Conservation (phyloP, 1,139 yeast species). For the Pichia sp. region DNA sequence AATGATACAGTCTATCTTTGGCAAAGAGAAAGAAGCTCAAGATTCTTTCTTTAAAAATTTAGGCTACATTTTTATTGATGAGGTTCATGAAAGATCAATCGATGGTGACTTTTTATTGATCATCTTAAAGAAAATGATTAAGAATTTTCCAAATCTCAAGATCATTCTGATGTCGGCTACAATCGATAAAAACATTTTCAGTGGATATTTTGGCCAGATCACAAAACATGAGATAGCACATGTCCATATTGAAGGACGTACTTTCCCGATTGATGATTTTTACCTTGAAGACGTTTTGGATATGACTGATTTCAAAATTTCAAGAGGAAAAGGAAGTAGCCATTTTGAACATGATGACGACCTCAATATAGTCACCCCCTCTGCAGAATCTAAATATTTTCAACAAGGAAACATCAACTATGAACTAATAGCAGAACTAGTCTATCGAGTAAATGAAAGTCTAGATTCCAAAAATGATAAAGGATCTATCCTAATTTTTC, state of each 20-base stretch:
- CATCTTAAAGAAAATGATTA: conserved; percentile 57
- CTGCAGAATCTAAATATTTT: conserved; percentile 61
- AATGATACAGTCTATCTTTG: conserved; percentile 58
- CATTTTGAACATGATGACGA: conserved; percentile 7
- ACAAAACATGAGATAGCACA: conserved; percentile 37
- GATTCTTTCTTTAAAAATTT: conserved; percentile 48
- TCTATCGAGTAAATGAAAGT: conserved; percentile 48
- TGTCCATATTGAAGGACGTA: conserved; percentile 84
- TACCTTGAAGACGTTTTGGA: conserved; percentile 64
- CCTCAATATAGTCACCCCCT: conserved; percentile 44
- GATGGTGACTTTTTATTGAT: conserved; percentile 85
- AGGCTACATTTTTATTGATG: conserved; percentile 79
- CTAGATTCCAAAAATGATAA: conserved; percentile 39
- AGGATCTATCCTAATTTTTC: conserved; percentile 79
- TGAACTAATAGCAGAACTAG: conserved; percentile 58
- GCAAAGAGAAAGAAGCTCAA: conserved; percentile 15
- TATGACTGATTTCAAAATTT: conserved; percentile 49
- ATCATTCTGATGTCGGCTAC: conserved; percentile 93
- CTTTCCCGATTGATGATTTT: conserved; percentile 80
- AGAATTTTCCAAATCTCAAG: conserved; percentile 50
- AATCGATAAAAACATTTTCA: conserved; percentile 67
- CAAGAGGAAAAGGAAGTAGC: conserved; percentile 11
- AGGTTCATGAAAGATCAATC: conserved; percentile 91
- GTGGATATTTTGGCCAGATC: conserved; percentile 50
- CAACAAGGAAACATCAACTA: conserved; percentile 66